A percentile compares a stretch with the other conserved stretches of the same genome.
Conservation (phyloP, 176 grass and related monocot genomes). For the Oryza officinalis region DNA sequence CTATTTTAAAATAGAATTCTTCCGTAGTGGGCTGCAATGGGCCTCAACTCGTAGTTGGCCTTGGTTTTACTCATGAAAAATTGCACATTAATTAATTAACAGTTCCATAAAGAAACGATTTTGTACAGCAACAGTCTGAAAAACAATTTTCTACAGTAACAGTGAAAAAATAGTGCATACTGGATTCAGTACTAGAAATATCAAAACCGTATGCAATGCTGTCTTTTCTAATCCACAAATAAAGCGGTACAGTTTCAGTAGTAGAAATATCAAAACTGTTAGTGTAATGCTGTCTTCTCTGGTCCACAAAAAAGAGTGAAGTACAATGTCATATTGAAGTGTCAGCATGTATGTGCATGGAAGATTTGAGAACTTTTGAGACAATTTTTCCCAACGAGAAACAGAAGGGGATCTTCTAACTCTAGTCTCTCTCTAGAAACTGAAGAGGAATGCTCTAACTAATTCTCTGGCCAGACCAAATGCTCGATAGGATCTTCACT, state of each 20-base stretch:
- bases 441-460: conserved; percentile 34
- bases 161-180: background rate
- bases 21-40: background rate
- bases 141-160: background rate
- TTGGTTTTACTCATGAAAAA: background rate
- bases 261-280: background rate
- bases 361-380: background rate
- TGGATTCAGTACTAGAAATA: background rate
- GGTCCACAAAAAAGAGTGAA: background rate
- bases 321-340: background rate
- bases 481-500: conserved; percentile 35
- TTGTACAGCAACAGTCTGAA: background rate
- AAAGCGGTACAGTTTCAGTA: background rate
- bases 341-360: background rate
- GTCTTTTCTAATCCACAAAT: background rate
- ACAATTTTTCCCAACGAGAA: too few species aligned
- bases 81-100: background rate
- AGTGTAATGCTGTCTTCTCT: background rate
- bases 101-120: background rate
- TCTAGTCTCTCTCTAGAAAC: background rate
- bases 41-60: background rate
- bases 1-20: too few species aligned
- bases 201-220: background rate
- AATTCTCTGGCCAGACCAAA: conserved; percentile 72
- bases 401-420: background rate